phyloP scores from a whole-genome alignment of 768 basidiomycete species.

The Agaricus subrufescens region DNA sequence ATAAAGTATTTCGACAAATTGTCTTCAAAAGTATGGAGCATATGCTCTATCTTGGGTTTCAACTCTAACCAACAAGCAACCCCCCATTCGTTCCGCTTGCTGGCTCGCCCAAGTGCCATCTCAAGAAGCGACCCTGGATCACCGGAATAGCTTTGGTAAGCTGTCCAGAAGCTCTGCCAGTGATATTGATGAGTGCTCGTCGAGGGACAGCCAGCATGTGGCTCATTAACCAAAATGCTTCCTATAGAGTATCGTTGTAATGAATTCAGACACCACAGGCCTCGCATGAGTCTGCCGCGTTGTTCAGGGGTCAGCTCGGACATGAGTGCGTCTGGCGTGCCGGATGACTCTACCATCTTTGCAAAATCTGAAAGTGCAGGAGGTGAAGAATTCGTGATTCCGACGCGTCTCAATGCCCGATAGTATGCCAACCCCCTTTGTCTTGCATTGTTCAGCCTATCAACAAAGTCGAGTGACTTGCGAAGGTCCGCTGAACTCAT shows the following conservation, averaged over 20 bases:
- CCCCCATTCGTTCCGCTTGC: not conserved
- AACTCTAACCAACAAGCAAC: not conserved
- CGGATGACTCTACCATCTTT: not conserved
- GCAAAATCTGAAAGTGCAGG: not conserved
- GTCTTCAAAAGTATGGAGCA: not conserved
- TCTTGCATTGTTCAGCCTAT: not conserved
- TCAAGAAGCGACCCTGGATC: not conserved
- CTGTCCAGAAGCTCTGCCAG: not conserved
- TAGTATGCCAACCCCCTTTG: not conserved
- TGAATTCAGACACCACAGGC: not conserved
- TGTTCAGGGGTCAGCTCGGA: not conserved
- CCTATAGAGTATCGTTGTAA: not conserved
- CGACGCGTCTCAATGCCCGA: not conserved
- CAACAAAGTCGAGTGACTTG: not conserved
- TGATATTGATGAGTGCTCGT: not conserved
- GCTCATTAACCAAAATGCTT: not conserved
- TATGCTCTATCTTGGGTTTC: not conserved
- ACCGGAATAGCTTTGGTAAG: not conserved
- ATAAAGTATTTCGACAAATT: not conserved
- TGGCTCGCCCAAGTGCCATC: not conserved
- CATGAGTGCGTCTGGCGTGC: not conserved
- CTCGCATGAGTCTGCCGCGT: not conserved
- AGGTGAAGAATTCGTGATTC: not conserved
- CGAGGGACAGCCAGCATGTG: not conserved
- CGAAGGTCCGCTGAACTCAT: not conserved